Conservation (phyloP, 305 asterid genomes). For the Ilex paraguariensis region DNA sequence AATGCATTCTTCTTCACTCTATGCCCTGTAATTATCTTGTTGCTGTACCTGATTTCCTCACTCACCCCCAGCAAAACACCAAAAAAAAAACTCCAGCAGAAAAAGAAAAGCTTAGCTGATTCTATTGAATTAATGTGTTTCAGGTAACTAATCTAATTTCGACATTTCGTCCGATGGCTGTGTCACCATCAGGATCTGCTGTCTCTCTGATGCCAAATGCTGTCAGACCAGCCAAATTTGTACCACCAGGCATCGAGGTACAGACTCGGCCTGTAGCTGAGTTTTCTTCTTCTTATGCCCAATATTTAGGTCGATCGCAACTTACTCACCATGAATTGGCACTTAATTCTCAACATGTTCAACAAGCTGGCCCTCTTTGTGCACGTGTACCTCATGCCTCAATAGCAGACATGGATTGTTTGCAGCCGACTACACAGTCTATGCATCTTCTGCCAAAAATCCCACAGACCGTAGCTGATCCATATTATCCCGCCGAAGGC, state of each 20-base stretch:
- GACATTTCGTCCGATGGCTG: not conserved
- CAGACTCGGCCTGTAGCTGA: not conserved
- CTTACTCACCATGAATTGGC: not conserved
- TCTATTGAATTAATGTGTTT: not conserved
- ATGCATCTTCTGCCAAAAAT: not conserved
- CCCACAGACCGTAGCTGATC: not conserved
- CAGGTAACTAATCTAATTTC: constrained; percentile 4
- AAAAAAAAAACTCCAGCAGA: too few species aligned
- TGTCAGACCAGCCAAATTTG: not conserved
- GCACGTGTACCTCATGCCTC: not conserved
- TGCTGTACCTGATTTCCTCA: too few species aligned
- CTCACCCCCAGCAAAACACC: too few species aligned
- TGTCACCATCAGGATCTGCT: not conserved
- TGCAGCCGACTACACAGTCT: not conserved
- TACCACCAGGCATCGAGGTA: not conserved
- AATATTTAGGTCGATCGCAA: not conserved
- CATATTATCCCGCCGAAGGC: not conserved
- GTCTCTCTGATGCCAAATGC: not conserved
- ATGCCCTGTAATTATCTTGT: too few species aligned
- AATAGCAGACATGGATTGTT: not conserved
- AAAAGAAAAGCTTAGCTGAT: too few species aligned
- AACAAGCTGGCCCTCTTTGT: not conserved
- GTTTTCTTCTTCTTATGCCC: not conserved
- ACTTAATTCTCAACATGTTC: not conserved
- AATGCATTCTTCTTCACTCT: too few species aligned